Evolutionary conservation across 2,329 filamentous ascomycete species (phyloP), one percentile per base, ranked within the genome.

Genomic region (Amauroascus verrucosus): DNA sequence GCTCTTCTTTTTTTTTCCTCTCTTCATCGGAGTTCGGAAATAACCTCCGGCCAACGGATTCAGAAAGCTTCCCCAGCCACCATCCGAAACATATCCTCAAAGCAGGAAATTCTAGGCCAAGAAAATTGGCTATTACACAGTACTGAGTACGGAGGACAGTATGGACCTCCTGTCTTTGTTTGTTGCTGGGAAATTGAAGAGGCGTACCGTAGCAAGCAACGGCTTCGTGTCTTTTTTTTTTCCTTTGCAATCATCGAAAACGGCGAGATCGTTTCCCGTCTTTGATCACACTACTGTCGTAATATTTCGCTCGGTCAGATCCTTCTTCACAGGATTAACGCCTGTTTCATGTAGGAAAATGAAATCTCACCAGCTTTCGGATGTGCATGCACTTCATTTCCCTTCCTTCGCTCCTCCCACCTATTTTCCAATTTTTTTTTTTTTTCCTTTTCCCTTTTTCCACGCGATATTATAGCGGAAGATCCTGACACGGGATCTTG

Each of bases 1-100:
- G 26, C n/a, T 30, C 8, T 46, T 30, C 26, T 14, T n/a, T 14
- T n/a, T 30, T 24, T 6, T 26, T 18, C n/a, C 3, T 13, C 13
- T 33, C 16, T 11, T 33, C 2, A 16, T 14, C 6, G 5, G 3
- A 3, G 33, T 13, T 3, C 33, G 33, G 33, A 37, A 37, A 37
- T 37, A 37, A 37, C 33, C n/a, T 37, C 33, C 37, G 6, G 5
- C 2, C 37, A 18, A 20, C 37, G 18, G 14, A 48, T 38, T 13
- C 16, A n/a, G 32, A 18, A 33, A 48, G 16, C n/a, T 9, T 24
- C 14, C 11, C 8, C 45, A 45, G 43, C 43, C 43, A 45, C 26
- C 24, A 22, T 16, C 46, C 22, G 46, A 48, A 37, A 48, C 46
- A 35, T 26, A 24, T 48, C 26, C n/a, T 48, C n/a, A 48, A 32